Evolutionary conservation across 2,329 filamentous ascomycete species (phyloP).

Genomic region (Ampelomyces quisqualis): DNA sequence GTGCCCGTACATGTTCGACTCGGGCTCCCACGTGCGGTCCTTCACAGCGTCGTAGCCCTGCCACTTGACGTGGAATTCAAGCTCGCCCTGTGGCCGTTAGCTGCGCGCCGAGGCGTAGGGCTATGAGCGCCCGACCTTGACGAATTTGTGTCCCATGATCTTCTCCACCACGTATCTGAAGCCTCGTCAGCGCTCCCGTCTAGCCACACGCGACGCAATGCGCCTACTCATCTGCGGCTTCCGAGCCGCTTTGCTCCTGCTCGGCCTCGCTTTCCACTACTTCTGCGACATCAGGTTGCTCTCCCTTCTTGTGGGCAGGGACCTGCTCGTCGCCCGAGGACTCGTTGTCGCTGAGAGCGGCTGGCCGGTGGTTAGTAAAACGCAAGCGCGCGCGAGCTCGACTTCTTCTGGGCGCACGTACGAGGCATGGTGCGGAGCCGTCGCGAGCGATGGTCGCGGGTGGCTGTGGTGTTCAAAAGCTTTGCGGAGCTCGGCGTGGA

Average conservation of each 20-base stretch:
- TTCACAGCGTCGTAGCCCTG: slow-evolving; percentile 69
- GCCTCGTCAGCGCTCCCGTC: slow-evolving; percentile 23
- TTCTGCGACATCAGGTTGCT: slow-evolving; percentile 14
- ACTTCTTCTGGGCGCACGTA: slow-evolving; percentile 25
- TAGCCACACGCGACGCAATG: slow-evolving; percentile 4
- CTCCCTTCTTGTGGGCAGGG: slow-evolving; percentile 27
- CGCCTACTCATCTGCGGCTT: slow-evolving; percentile 50
- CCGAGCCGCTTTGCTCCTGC: slow-evolving; percentile 40
- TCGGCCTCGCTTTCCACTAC: slow-evolving; percentile 43
- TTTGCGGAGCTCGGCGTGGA: slow-evolving; percentile 4
- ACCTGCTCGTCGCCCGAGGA: slow-evolving; percentile 36
- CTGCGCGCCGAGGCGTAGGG: slow-evolving; percentile 18
- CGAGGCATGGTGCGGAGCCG: slow-evolving; percentile 35
- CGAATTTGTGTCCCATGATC: slow-evolving; percentile 65
- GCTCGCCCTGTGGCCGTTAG: slow-evolving; percentile 20
- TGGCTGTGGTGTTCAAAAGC: neutral
- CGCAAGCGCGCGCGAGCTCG: slow-evolving; percentile 3
- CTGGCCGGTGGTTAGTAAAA: slow-evolving; percentile 30
- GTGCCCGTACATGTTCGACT: slow-evolving; percentile 68
- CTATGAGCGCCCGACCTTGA: slow-evolving; percentile 38
- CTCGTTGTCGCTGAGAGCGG: slow-evolving; percentile 46
- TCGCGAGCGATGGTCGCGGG: slow-evolving; percentile 11
- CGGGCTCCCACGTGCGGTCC: slow-evolving; percentile 78
- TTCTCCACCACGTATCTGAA: slow-evolving; percentile 71
- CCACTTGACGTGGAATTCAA: slow-evolving; percentile 75